phyloP scores from a whole-genome alignment of 176 grass and related monocot genomes.

The Aegilops longissima region DNA sequence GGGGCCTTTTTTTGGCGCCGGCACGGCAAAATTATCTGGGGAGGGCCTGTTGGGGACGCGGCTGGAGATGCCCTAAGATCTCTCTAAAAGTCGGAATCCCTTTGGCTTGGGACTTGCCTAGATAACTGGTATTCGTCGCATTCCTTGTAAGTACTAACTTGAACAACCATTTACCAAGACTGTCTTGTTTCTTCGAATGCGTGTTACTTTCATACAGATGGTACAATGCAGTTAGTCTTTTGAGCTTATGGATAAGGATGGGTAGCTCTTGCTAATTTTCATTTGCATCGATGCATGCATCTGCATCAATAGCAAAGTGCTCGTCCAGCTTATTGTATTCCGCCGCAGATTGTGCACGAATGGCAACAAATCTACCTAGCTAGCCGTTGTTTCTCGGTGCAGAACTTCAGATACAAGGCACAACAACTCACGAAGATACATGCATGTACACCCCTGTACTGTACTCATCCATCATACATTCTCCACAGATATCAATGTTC shows the following conservation, averaged over 20 bases:
- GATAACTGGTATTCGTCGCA: neutral
- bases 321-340: neutral
- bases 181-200: neutral
- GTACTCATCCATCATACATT: neutral
- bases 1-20: too few relatives aligned
- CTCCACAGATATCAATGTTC: neutral
- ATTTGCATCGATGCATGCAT: too few relatives aligned
- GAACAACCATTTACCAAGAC: neutral
- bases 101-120: neutral
- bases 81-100: too few relatives aligned
- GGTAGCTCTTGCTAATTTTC: neutral
- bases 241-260: neutral
- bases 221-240: neutral
- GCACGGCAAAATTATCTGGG: too few relatives aligned
- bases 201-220: neutral
- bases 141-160: neutral
- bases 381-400: neutral
- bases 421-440: neutral
- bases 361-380: neutral
- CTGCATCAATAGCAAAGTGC: neutral
- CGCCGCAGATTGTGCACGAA: neutral
- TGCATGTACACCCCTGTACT: neutral
- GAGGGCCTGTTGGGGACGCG: too few relatives aligned
- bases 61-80: too few relatives aligned
- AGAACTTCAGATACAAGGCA: neutral